A percentile compares a stretch with the other conserved stretches of the same genome.
phyloP scores from a whole-genome alignment of 2,329 filamentous ascomycete genomes.

The Periconia digitata region DNA sequence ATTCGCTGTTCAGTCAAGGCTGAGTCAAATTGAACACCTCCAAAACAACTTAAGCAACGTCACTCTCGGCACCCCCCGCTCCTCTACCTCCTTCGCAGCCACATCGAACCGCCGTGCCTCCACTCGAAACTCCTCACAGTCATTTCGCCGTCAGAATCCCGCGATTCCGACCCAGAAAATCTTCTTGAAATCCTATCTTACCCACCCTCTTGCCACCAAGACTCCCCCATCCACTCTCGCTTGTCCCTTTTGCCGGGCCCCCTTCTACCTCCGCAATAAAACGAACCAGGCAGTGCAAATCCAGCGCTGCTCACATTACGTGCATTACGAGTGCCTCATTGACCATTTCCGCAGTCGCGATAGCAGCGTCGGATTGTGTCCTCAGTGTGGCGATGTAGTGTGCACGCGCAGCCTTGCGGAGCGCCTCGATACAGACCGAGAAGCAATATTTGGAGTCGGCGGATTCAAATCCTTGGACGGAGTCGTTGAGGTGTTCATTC shows the following conservation, averaged over 20 bases:
- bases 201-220: background rate
- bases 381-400: background rate
- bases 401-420: background rate
- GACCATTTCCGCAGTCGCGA: background rate
- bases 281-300: background rate
- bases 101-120: too few relatives aligned
- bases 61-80: too few relatives aligned
- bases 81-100: too few relatives aligned
- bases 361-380: background rate
- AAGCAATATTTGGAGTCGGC: background rate
- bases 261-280: background rate
- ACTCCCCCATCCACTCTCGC: background rate
- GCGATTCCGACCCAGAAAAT: background rate
- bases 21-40: too few relatives aligned
- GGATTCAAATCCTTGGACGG: background rate
- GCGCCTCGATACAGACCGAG: background rate
- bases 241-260: background rate
- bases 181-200: background rate
- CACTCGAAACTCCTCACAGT: too few relatives aligned
- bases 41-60: too few relatives aligned
- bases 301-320: background rate
- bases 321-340: background rate
- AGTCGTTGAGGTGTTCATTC: background rate
- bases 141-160: too few relatives aligned
- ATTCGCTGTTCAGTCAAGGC: too few relatives aligned